These are phyloP conservation scores for Marchantia polymorpha DNA, from an alignment of 225 moss, liverwort and hornwort genomes.

Conservation along the genomic window DNA sequence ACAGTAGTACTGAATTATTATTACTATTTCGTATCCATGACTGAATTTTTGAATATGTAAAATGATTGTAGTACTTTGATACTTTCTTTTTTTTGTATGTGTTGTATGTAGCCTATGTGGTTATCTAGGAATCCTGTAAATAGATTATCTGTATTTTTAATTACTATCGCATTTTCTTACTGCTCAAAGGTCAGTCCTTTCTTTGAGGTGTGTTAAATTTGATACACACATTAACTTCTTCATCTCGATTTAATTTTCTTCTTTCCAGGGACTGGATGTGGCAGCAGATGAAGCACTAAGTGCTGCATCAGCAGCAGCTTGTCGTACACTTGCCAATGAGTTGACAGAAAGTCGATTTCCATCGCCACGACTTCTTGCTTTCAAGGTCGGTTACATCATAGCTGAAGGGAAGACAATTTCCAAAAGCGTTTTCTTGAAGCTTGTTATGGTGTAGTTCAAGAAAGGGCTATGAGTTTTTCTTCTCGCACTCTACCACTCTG, in stretches of 20 bases:
- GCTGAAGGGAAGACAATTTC: background rate
- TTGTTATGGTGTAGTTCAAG: background rate
- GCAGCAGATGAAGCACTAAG: constrained; percentile 67
- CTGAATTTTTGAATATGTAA: too few species aligned
- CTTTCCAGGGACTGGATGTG: constrained; percentile 74
- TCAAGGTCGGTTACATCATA: constrained; percentile 56
- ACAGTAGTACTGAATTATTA: too few species aligned
- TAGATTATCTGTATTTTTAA: background rate
- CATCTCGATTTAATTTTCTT: background rate
- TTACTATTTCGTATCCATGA: too few species aligned
- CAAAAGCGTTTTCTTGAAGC: background rate
- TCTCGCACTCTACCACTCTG: background rate
- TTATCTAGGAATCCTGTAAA: background rate
- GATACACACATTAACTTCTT: too few species aligned
- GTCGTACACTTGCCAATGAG: constrained; percentile 84
- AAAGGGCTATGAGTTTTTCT: background rate
- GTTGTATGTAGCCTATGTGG: too few species aligned
- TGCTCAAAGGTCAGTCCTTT: too few species aligned
- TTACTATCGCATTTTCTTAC: too few species aligned
- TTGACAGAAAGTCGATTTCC: constrained; percentile 98
- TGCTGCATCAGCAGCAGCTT: constrained; percentile 81
- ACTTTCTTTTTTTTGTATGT: too few species aligned
- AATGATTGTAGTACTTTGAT: too few species aligned
- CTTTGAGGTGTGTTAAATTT: too few species aligned
- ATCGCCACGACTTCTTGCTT: constrained; percentile 81